These are phyloP conservation scores for Hippophae rhamnoides DNA, from an alignment of 306 rosid genomes.

Conservation along the genomic window DNA sequence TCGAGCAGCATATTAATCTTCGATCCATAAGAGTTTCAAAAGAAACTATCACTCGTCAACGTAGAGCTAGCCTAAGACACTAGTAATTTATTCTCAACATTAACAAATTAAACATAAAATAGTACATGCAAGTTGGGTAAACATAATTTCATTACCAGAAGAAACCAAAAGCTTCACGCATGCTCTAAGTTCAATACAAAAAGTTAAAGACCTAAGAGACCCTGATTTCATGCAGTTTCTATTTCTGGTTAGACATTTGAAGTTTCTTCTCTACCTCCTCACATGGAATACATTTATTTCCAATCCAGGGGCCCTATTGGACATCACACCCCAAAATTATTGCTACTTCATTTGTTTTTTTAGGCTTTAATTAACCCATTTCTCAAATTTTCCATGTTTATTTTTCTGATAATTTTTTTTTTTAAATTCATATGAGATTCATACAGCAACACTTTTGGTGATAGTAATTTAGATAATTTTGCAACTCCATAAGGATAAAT, in stretches of 20 bases:
- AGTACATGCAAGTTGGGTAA: background rate
- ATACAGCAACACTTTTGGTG: background rate
- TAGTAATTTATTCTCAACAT: too few relatives aligned
- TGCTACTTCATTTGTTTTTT: background rate
- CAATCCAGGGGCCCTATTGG: background rate
- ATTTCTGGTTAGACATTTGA: conserved; percentile 27
- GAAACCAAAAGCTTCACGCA: background rate
- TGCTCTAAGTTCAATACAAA: background rate
- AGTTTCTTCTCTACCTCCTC: conserved; percentile 20
- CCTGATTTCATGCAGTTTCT: conserved; percentile 18
- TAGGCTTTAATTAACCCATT: background rate
- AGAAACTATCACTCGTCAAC: conserved; percentile 1
- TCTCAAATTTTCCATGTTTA: background rate
- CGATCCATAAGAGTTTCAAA: background rate
- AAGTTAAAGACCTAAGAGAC: background rate
- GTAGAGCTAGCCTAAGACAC: background rate
- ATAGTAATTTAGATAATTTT: too few relatives aligned
- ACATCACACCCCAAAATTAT: background rate
- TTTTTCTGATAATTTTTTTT: background rate
- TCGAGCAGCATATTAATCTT: background rate
- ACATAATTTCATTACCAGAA: background rate
- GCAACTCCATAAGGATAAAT: too few relatives aligned
- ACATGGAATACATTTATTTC: conserved; percentile 10
- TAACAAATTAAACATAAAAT: too few relatives aligned
- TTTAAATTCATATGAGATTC: background rate